phyloP scores from a whole-genome alignment of 2,329 filamentous ascomycete species.

The Ascochyta pisi region DNA sequence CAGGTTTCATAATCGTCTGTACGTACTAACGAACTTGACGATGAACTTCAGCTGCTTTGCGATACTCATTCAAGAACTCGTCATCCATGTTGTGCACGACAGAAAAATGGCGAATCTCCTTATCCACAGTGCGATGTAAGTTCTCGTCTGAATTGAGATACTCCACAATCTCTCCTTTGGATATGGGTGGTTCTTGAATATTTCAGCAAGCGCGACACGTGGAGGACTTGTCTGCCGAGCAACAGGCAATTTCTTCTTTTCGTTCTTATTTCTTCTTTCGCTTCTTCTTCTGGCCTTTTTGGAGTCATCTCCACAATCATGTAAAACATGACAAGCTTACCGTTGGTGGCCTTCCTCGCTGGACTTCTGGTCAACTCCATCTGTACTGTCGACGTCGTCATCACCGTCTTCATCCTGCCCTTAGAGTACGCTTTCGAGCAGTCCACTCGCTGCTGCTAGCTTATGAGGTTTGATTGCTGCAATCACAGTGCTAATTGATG shows the following conservation, averaged over 20 bases:
- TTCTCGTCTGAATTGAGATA: constrained; percentile 72
- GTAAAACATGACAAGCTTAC: constrained; percentile 1
- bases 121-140: constrained; percentile 75
- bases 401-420: constrained; percentile 57
- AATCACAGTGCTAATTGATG: constrained; percentile 33
- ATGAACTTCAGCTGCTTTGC: constrained; percentile 84
- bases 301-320: background rate
- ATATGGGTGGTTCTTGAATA: constrained; percentile 73
- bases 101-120: constrained; percentile 77
- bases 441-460: constrained; percentile 44
- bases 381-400: constrained; percentile 55
- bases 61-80: constrained; percentile 79
- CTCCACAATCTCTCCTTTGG: constrained; percentile 78
- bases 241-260: constrained; percentile 66
- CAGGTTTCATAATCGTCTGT: constrained; percentile 78
- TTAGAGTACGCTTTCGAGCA: constrained; percentile 47
- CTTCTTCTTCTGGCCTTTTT: constrained; percentile 72
- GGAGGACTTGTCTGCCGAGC: constrained; percentile 75
- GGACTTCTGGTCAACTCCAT: constrained; percentile 41
- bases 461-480: constrained; percentile 43
- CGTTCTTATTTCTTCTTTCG: constrained; percentile 70
- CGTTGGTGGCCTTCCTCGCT: constrained; percentile 27
- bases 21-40: constrained; percentile 84
- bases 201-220: constrained; percentile 70
- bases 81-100: constrained; percentile 72